These are phyloP conservation scores for Arthroderma sp. DNA, from an alignment of 2,329 filamentous ascomycete genomes.

Conservation along the genomic window DNA sequence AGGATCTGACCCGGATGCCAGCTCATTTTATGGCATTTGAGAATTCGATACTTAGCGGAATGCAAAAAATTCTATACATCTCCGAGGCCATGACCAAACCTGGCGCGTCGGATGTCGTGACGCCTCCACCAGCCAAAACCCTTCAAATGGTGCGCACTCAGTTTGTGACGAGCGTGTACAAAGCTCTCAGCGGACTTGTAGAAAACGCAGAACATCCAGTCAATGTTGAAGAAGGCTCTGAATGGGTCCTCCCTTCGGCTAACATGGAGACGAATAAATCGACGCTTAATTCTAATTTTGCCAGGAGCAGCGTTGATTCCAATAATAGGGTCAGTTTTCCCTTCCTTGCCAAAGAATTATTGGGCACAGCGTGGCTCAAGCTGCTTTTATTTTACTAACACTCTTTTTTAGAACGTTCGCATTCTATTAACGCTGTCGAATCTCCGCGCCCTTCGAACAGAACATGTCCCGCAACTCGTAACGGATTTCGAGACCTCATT, in stretches of 20 bases:
- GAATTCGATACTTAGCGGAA: conserved; percentile 62
- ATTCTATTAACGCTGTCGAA: conserved; percentile 92
- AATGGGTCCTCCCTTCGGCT: conserved; percentile 37
- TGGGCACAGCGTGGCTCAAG: conserved; percentile 36
- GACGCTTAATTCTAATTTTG: conserved; percentile 28
- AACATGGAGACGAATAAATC: conserved; percentile 17
- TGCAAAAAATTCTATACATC: conserved; percentile 94
- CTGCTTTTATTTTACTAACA: conserved; percentile 81
- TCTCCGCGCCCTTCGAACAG: conserved; percentile 65
- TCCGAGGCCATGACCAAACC: conserved; percentile 69
- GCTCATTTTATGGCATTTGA: conserved; percentile 76
- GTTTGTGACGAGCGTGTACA: conserved; percentile 89
- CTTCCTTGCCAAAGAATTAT: background rate
- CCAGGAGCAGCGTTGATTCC: conserved; percentile 39
- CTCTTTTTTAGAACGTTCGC: conserved; percentile 71
- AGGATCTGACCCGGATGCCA: conserved; percentile 85
- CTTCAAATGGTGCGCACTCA: conserved; percentile 82
- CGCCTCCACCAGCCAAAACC: conserved; percentile 73
- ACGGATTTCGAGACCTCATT: conserved; percentile 88
- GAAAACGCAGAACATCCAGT: conserved; percentile 80
- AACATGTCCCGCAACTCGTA: conserved; percentile 78
- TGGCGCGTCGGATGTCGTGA: conserved; percentile 62
- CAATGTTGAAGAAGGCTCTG: conserved; percentile 44
- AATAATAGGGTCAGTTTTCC: conserved; percentile 36
- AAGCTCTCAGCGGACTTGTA: conserved; percentile 86